Conservation (phyloP, 805 yeast genomes). For the Metschnikowia matae region DNA sequence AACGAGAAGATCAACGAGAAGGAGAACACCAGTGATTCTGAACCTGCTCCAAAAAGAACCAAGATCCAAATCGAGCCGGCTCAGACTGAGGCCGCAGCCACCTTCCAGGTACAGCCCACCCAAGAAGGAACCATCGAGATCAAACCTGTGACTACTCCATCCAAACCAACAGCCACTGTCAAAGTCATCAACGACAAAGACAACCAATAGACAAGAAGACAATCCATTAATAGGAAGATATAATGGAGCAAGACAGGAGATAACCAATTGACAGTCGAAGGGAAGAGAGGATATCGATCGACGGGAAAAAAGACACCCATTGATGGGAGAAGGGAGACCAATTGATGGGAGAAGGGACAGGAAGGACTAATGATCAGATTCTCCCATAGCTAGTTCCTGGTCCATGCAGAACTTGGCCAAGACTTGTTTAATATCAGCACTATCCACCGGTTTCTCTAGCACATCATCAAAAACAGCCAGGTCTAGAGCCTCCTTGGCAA, state of each 20-base stretch:
- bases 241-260: no score
- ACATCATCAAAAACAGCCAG: slow-evolving; percentile 60
- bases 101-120: background rate
- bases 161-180: background rate
- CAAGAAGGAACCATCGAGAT: background rate
- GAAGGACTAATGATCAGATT: no score
- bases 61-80: background rate
- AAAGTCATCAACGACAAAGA: background rate
- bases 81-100: background rate
- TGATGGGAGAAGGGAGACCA: no score
- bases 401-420: slow-evolving; percentile 8
- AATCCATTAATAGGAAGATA: no score
- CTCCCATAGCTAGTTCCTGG: background rate
- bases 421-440: slow-evolving; percentile 7
- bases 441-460: slow-evolving; percentile 63
- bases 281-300: no score
- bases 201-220: background rate
- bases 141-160: background rate
- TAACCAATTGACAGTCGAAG: no score
- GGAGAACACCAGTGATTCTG: no score
- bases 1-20: background rate
- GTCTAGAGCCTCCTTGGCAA: slow-evolving; percentile 59
- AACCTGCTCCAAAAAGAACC: background rate
- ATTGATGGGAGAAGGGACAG: no score
- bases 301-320: no score